Base-by-base conservation (phyloP, 23 red algal species). In the Agarophyton chilense region DNA sequence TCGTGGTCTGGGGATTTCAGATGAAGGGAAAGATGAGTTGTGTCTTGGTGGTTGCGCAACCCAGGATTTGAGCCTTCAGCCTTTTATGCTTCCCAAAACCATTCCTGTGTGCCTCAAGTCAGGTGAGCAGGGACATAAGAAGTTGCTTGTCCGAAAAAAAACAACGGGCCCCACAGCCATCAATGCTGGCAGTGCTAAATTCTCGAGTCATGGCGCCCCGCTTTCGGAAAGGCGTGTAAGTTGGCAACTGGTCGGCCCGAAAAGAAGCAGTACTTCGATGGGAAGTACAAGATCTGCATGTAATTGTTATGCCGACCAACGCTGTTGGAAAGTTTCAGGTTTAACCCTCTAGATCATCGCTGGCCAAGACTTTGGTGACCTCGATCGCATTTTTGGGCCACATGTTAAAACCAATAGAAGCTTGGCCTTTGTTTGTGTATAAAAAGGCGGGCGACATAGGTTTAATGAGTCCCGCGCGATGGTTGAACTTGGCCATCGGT, bases 291-390 rank as follows among this genome's bases (percentile, higher is more conserved):
- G 60, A 74, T 74, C 41, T 74, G 43, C 40, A 74, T 49, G 4
- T 74, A 22, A 8, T 22, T 49, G 68, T 39, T 17, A 43, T 49
- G 43, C 43, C 13, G 38, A 46, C 68, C 43, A 46, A 67, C 13
- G 29, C 10, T 34, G 34, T 38, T 67, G 21, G 16, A 4, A 55
- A 65, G 60, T 47, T 26, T 65, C 18, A 65, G 60, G 60, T 25
- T 65, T 65, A 65, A 65, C 60, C 29, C 60, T 65, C 29, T 65
- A 65, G 60, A 74, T 74, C 68, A 74, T 74, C 68, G 39, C 68
- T 74, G 68, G 68, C 68, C 60, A 36, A 65, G 31, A 65, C 10
- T 29, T 2, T 36, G 31, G 26, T 38, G 60, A 2, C 32, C 10
- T 36, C 31, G 31, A 26, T 13, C 17, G 0, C 31, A 65, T 35